Evolutionary conservation across 805 yeast genomes (phyloP).

Genomic region (Ogataea minuta): DNA sequence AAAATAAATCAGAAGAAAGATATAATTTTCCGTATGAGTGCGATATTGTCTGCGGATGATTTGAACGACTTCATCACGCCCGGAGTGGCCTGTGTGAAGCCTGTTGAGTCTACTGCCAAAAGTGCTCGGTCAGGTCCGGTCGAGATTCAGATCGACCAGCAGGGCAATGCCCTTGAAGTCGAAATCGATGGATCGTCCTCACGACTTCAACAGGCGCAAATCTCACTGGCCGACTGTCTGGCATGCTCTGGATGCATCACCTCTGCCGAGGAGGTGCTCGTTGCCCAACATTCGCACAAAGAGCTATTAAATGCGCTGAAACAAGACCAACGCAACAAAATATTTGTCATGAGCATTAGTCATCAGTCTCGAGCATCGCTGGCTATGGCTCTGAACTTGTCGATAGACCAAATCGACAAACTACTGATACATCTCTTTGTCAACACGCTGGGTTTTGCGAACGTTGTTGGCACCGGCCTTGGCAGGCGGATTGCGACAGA

Average conservation of each 20-base stretch:
- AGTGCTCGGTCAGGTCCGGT: constrained; percentile 28
- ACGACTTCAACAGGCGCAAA: constrained; percentile 73
- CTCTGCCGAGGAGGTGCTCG: constrained; percentile 91
- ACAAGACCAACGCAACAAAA: constrained; percentile 30
- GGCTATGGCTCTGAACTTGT: constrained; percentile 60
- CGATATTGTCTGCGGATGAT: constrained; percentile 84
- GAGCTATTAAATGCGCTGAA: constrained; percentile 65
- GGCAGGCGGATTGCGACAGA: constrained; percentile 69
- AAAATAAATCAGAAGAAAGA: constrained; percentile 1
- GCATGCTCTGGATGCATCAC: constrained; percentile 98
- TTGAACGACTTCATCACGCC: constrained; percentile 93
- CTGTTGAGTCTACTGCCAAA: constrained; percentile 48
- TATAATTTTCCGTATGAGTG: constrained; percentile 57
- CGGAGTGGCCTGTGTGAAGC: constrained; percentile 92
- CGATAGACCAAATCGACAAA: constrained; percentile 58
- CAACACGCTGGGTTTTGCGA: constrained; percentile 61
- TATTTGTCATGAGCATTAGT: constrained; percentile 73
- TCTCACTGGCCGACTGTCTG: constrained; percentile 85
- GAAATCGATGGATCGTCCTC: constrained; percentile 52
- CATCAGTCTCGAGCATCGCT: constrained; percentile 86
- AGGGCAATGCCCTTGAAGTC: constrained; percentile 68
- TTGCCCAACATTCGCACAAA: constrained; percentile 85
- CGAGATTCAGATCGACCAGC: constrained; percentile 57
- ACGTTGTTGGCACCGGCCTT: constrained; percentile 80
- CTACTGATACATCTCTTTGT: constrained; percentile 57